A percentile compares a stretch with the other conserved stretches of the same genome.
These are phyloP conservation scores for Cruciata laevipes DNA, from an alignment of 257 asterid species.

Conservation along the genomic window DNA sequence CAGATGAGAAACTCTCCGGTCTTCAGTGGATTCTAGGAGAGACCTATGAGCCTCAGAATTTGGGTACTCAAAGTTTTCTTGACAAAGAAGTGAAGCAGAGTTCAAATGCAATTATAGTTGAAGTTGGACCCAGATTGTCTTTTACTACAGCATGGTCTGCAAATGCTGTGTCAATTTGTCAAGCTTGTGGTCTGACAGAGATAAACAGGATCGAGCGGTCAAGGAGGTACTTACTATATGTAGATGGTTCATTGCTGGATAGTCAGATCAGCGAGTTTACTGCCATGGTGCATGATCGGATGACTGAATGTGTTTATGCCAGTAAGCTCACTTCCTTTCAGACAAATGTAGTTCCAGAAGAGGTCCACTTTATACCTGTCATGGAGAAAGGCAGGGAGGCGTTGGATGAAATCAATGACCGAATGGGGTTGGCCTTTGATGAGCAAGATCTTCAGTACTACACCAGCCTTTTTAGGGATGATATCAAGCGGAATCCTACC, in stretches of 20 bases:
- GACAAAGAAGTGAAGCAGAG: constrained; percentile 30
- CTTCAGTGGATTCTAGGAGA: constrained; percentile 87
- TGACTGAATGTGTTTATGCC: constrained; percentile 77
- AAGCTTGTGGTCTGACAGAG: constrained; percentile 74
- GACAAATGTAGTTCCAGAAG: constrained; percentile 61
- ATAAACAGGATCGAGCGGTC: constrained; percentile 69
- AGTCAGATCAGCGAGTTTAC: constrained; percentile 65
- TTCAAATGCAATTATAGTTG: constrained; percentile 38
- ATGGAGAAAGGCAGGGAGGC: constrained; percentile 90
- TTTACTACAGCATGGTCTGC: constrained; percentile 97
- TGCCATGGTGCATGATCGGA: constrained; percentile 78
- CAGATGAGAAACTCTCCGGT: constrained; percentile 45
- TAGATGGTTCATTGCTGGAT: constrained; percentile 39
- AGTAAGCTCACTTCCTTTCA: constrained; percentile 73
- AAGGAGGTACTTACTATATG: constrained; percentile 60
- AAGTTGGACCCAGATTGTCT: constrained; percentile 88
- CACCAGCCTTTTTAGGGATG: constrained; percentile 81
- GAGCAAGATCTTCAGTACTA: constrained; percentile 87
- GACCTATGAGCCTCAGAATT: constrained; percentile 69
- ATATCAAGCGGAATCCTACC: constrained; percentile 72
- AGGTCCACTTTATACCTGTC: constrained; percentile 61
- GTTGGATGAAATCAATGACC: constrained; percentile 71
- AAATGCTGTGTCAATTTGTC: constrained; percentile 84
- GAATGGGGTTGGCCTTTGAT: constrained; percentile 94
- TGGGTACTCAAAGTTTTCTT: constrained; percentile 62